Evolutionary conservation across 805 yeast genomes (phyloP).

Genomic region (Wickerhamiella slavikovae): DNA sequence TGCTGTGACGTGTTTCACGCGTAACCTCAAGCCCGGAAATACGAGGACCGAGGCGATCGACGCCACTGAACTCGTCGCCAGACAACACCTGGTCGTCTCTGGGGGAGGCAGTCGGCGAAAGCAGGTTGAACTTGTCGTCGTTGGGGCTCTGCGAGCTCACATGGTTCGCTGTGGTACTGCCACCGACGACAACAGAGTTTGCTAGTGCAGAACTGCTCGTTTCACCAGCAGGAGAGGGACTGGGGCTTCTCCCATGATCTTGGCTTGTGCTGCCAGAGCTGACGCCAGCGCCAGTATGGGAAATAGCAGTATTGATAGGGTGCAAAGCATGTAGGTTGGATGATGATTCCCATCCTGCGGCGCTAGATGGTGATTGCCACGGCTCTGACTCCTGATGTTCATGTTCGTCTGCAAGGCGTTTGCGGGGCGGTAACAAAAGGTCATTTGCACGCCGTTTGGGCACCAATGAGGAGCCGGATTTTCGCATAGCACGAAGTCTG

Average conservation of each 20-base stretch:
- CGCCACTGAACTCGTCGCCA: not conserved
- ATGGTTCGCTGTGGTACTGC: no score
- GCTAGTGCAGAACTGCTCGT: no score
- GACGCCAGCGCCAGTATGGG: not conserved
- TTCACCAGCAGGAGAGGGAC: no score
- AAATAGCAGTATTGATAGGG: not conserved
- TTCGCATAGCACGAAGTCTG: constrained; percentile 3
- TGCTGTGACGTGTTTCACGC: not conserved
- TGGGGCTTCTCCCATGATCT: no score
- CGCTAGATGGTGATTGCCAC: not conserved
- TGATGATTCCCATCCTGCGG: no score
- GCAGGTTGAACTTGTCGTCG: not conserved
- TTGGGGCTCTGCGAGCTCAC: not conserved
- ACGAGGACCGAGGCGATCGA: no score
- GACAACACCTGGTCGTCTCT: not conserved
- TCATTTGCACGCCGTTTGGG: constrained; percentile 9
- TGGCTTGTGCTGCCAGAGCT: no score
- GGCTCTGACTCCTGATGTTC: not conserved
- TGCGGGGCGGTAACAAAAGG: not conserved
- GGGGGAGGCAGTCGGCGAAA: constrained; percentile 4
- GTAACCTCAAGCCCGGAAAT: no score
- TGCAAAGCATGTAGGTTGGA: no score
- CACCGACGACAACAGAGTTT: no score
- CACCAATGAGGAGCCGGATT: constrained; percentile 4
- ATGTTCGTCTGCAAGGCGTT: constrained; percentile 3